phyloP scores from a whole-genome alignment of 148 eudicot genomes.

The Rhododendron williamsianum region DNA sequence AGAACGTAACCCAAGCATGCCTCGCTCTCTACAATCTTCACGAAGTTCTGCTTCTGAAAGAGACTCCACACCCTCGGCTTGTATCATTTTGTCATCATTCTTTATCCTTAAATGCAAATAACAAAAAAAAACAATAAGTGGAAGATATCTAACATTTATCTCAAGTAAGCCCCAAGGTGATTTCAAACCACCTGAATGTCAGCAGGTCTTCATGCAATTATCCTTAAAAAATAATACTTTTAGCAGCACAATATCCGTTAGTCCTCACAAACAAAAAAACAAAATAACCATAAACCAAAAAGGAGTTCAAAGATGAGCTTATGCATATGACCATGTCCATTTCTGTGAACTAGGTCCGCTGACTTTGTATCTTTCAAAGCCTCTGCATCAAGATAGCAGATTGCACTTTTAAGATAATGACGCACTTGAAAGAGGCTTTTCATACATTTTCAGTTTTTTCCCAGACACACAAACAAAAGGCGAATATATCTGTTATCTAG shows the following conservation, averaged over 20 bases:
- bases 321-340: not conserved
- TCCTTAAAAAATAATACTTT: not conserved
- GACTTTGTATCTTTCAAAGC: not conserved
- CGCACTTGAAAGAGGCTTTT: not conserved
- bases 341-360: not conserved
- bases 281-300: not conserved
- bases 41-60: constrained; percentile 89
- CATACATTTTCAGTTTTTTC: not conserved
- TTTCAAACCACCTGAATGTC: not conserved
- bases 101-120: constrained; percentile 38
- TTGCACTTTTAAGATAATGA: not conserved
- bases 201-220: not conserved
- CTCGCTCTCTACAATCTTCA: constrained; percentile 75
- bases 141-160: not conserved
- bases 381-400: not conserved
- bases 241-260: not conserved
- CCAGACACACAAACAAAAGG: not conserved
- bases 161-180: not conserved
- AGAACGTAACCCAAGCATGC: constrained; percentile 71
- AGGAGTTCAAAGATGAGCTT: not conserved
- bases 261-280: not conserved
- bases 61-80: constrained; percentile 77
- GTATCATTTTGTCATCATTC: constrained; percentile 71
- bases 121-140: not conserved
- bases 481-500: not conserved